Percentiles rank a stretch among this genome's conserved stretches.
phyloP scores from a whole-genome alignment of 2,329 filamentous ascomycete species.

The Dothideomycetes sp. region DNA sequence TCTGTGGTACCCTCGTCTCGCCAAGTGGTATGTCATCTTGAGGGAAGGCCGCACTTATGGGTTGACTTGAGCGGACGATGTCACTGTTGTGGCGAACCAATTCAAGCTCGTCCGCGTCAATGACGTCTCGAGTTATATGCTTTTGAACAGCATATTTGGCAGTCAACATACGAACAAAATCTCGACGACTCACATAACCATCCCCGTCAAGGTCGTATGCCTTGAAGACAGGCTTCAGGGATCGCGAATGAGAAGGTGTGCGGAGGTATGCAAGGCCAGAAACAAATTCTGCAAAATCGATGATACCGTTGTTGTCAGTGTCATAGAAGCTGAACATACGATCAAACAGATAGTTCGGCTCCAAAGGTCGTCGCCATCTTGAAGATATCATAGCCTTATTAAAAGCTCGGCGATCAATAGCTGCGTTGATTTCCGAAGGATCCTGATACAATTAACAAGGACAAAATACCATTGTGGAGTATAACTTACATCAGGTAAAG shows the following conservation, averaged over 20 bases:
- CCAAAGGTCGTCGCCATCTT: conserved; percentile 58
- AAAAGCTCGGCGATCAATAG: conserved; percentile 88
- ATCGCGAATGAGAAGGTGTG: conserved; percentile 51
- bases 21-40: conserved; percentile 28
- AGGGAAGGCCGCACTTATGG: conserved; percentile 37
- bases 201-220: conserved; percentile 88
- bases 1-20: conserved; percentile 18
- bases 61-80: conserved; percentile 35
- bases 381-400: conserved; percentile 67
- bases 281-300: conserved; percentile 87
- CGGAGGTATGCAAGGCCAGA: conserved; percentile 63
- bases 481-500: conserved; percentile 56
- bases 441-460: conserved; percentile 38
- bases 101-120: conserved; percentile 66
- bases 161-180: conserved; percentile 84
- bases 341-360: conserved; percentile 86
- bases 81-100: conserved; percentile 22
- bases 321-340: conserved; percentile 97
- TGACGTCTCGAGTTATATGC: conserved; percentile 75
- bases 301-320: conserved; percentile 76
- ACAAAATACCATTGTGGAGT: neutral
- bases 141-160: conserved; percentile 88
- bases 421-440: conserved; percentile 65
- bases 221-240: conserved; percentile 66
- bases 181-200: conserved; percentile 73